phyloP scores from a whole-genome alignment of 768 basidiomycete genomes.

The Naganishia onofrii region DNA sequence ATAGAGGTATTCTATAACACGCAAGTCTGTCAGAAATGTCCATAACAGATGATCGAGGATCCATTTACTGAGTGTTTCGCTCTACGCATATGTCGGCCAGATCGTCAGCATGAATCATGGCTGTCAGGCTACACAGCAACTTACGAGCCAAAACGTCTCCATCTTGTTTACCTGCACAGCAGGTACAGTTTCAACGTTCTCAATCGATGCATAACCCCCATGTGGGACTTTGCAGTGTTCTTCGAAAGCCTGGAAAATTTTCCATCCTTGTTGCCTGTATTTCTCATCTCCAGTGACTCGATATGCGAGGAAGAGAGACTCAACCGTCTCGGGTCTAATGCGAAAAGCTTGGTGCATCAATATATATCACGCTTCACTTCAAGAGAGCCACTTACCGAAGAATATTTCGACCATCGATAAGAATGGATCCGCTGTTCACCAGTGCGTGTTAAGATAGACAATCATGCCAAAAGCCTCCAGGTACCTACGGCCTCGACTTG shows the following conservation, averaged over 20 bases:
- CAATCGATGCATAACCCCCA: conserved; percentile 79
- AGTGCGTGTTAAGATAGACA: not conserved
- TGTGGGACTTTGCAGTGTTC: conserved; percentile 70
- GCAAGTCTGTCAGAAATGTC: not conserved
- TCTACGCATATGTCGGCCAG: not conserved
- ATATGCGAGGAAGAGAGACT: conserved; percentile 86
- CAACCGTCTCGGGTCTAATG: conserved; percentile 77
- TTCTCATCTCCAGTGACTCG: conserved; percentile 78
- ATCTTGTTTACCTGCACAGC: conserved; percentile 73
- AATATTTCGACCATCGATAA: conserved; percentile 86
- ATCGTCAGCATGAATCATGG: not conserved
- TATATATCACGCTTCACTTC: not conserved
- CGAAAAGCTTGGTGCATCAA: conserved; percentile 53
- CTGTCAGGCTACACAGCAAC: not conserved
- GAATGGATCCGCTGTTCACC: conserved; percentile 2
- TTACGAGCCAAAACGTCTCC: conserved; percentile 84
- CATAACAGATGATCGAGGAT: not conserved
- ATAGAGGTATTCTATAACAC: conserved; percentile 69
- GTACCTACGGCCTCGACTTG: conserved; percentile 56
- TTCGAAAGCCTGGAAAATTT: conserved; percentile 83
- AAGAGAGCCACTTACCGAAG: conserved; percentile 59
- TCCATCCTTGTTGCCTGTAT: conserved; percentile 82
- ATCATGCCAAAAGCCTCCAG: too few species aligned
- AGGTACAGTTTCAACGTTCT: conserved; percentile 77
- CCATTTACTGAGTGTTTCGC: conserved; percentile 45